These are phyloP conservation scores for Odontarrhena argentea DNA, from an alignment of 345 rosid species.

Conservation along the genomic window DNA sequence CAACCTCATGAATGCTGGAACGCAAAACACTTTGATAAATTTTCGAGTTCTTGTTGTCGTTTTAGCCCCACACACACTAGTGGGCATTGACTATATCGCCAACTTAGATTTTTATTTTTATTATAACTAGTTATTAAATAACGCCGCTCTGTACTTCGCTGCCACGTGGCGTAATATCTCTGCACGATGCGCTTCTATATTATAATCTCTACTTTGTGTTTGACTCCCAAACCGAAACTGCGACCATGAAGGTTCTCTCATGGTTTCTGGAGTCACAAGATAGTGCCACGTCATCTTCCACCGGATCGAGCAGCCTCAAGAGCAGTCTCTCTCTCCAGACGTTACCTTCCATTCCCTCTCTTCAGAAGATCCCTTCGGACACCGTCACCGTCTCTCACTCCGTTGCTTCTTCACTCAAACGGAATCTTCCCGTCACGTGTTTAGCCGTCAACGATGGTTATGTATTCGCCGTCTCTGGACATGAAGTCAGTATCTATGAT, in stretches of 20 bases:
- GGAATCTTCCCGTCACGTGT: slow-evolving; percentile 58
- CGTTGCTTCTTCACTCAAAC: slow-evolving; percentile 44
- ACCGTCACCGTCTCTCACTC: slow-evolving; percentile 49
- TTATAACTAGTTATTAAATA: not conserved
- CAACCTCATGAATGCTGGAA: slow-evolving; percentile 41
- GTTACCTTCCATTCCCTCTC: slow-evolving; percentile 75
- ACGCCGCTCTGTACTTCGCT: slow-evolving; percentile 26
- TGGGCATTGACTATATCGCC: slow-evolving; percentile 10
- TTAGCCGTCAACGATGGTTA: slow-evolving; percentile 57
- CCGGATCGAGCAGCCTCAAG: slow-evolving; percentile 50
- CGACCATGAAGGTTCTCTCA: slow-evolving; percentile 52
- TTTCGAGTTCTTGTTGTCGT: slow-evolving; percentile 10
- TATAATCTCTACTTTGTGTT: slow-evolving; percentile 8
- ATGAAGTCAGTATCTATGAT: slow-evolving; percentile 72
- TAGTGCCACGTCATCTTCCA: slow-evolving; percentile 39
- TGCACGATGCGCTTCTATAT: slow-evolving; percentile 30
- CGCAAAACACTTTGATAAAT: slow-evolving; percentile 32
- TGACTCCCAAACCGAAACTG: not conserved
- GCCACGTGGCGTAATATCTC: slow-evolving; percentile 39
- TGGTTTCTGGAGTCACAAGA: slow-evolving; percentile 46
- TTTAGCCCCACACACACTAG: slow-evolving; percentile 30
- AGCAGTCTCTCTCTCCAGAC: slow-evolving; percentile 80
- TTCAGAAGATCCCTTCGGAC: slow-evolving; percentile 58
- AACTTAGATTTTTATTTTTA: not conserved
- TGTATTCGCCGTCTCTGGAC: slow-evolving; percentile 65